phyloP scores from a whole-genome alignment of 1,284 basidiomycete species.

The Ceratobasidium sp. region DNA sequence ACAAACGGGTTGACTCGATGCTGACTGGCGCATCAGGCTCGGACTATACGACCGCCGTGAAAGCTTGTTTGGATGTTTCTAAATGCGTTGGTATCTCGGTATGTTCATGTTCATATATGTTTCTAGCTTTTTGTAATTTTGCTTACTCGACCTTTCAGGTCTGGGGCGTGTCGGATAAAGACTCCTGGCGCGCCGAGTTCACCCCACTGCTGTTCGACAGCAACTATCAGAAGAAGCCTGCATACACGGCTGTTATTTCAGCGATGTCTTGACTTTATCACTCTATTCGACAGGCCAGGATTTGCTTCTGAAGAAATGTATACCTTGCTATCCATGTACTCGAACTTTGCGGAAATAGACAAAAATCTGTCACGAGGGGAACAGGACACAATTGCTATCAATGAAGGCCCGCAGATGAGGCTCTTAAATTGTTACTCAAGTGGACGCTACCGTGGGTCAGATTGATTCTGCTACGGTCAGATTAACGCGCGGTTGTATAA shows the following conservation, averaged over 20 bases:
- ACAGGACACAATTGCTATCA: too few species aligned
- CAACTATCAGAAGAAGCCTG: conserved; percentile 46
- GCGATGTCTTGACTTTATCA: conserved; percentile 23
- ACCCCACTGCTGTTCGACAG: conserved; percentile 45
- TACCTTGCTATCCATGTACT: too few species aligned
- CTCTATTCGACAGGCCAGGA: too few species aligned
- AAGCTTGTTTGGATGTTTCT: conserved; percentile 21
- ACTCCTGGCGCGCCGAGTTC: conserved; percentile 27
- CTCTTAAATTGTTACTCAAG: too few species aligned
- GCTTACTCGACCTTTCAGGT: conserved; percentile 61
- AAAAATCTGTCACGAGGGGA: too few species aligned
- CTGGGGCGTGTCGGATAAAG: conserved; percentile 39
- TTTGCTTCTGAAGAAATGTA: too few species aligned
- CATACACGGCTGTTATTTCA: conserved; percentile 44
- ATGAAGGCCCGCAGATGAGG: too few species aligned
- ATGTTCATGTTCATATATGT: not conserved
- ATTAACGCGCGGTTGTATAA: too few species aligned
- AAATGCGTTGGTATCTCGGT: conserved; percentile 42
- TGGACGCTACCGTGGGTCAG: too few species aligned
- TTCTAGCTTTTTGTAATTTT: not conserved
- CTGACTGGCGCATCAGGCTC: not conserved
- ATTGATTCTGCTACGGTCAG: too few species aligned
- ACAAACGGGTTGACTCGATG: not conserved
- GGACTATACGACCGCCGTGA: conserved; percentile 26
- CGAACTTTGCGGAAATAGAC: too few species aligned